phyloP scores from a whole-genome alignment of 768 basidiomycete species.

The Panaeolus cyanescens region DNA sequence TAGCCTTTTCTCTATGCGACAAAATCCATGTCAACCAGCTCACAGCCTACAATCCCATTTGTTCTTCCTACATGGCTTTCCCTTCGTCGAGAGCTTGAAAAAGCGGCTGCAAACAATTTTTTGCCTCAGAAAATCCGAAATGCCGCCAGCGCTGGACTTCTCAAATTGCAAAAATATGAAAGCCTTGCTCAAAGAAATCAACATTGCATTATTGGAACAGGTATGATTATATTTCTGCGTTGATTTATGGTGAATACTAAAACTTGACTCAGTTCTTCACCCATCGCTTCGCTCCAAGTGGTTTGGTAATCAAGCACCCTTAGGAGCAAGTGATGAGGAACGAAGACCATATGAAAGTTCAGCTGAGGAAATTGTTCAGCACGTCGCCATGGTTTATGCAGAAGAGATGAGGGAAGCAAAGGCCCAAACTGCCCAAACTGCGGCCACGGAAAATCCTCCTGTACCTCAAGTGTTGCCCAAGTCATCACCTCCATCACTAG shows the following conservation, averaged over 20 bases:
- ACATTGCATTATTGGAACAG: conserved; percentile 26
- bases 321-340: neutral
- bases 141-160: conserved; percentile 21
- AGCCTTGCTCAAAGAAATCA: conserved; percentile 21
- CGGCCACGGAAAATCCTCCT: conserved; percentile 1
- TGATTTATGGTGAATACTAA: neutral
- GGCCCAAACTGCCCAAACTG: conserved; percentile 7
- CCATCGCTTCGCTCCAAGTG: conserved; percentile 23
- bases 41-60: conserved; percentile 28
- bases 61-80: conserved; percentile 30
- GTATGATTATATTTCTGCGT: conserved; percentile 17
- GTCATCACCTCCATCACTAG: neutral
- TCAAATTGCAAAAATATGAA: conserved; percentile 29
- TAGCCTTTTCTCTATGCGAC: conserved; percentile 33
- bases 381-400: neutral
- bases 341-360: neutral
- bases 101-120: neutral
- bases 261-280: conserved; percentile 22
- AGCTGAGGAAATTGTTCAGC: neutral
- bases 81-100: conserved; percentile 22
- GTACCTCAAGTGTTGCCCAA: conserved; percentile 3
- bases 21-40: conserved; percentile 22
- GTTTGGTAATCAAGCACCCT: conserved; percentile 12
- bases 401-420: neutral
- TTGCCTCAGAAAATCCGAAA: conserved; percentile 12